A percentile compares a stretch with the other conserved stretches of the same genome.
Evolutionary conservation across 2,329 filamentous ascomycete genomes (phyloP).

Genomic region (Claviceps sp.): DNA sequence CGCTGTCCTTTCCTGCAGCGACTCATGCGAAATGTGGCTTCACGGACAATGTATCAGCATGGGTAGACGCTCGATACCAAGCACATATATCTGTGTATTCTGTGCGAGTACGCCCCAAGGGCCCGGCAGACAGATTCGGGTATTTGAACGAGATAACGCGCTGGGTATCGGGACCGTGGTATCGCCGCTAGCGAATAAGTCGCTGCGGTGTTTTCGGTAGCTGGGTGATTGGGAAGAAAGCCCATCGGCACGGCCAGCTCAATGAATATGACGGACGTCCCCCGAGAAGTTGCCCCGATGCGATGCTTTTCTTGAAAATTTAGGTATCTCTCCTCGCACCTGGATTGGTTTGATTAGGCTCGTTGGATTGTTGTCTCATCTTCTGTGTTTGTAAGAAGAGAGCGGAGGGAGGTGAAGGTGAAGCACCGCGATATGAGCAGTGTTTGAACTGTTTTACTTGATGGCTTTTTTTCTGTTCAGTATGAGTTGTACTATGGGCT

Average conservation of each 20-base stretch:
- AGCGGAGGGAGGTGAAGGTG: too few species aligned
- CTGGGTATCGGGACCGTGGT: constrained; percentile 17
- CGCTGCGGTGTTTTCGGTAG: constrained; percentile 29
- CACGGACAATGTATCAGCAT: constrained; percentile 52
- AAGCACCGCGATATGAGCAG: too few species aligned
- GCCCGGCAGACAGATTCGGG: constrained; percentile 31
- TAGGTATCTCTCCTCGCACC: background rate
- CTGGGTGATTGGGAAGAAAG: background rate
- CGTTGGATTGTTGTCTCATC: background rate
- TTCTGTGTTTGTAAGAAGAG: background rate
- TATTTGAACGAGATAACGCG: constrained; percentile 27
- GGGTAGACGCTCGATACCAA: constrained; percentile 39
- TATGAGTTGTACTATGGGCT: too few species aligned
- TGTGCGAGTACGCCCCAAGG: constrained; percentile 47
- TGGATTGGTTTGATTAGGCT: background rate
- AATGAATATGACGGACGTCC: too few species aligned
- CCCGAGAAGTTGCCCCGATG: too few species aligned
- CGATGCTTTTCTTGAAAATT: background rate
- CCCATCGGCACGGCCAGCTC: too few species aligned
- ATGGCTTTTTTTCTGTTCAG: too few species aligned
- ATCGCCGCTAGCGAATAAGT: constrained; percentile 30
- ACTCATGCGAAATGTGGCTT: constrained; percentile 52
- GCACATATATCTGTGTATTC: constrained; percentile 50
- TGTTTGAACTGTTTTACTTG: background rate
- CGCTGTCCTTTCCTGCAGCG: constrained; percentile 23